Percentiles rank a stretch among this genome's conserved stretches.
Conservation (phyloP, 257 asterid species). For the Ligustrum vulgare region DNA sequence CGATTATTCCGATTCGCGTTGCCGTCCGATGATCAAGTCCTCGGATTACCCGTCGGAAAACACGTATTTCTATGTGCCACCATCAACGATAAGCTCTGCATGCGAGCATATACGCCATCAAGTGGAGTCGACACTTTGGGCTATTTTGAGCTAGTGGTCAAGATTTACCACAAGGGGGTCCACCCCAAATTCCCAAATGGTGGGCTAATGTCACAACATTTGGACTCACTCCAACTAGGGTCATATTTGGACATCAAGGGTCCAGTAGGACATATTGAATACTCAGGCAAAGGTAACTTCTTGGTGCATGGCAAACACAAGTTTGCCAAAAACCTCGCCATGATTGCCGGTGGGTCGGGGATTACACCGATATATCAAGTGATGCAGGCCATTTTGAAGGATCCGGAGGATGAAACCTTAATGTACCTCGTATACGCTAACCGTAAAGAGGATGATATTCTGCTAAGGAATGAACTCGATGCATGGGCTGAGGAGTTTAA, state of each 20-base stretch:
- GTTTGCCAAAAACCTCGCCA: conserved; percentile 65
- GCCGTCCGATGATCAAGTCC: conserved; percentile 64
- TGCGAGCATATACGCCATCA: conserved; percentile 94
- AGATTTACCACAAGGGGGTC: conserved; percentile 62
- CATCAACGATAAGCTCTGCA: conserved; percentile 69
- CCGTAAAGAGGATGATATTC: conserved; percentile 81
- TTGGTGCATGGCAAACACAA: conserved; percentile 59
- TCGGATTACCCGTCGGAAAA: conserved; percentile 80
- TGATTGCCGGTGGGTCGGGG: conserved; percentile 95
- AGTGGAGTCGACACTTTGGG: conserved; percentile 65
- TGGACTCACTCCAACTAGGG: conserved; percentile 58
- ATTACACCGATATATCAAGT: conserved; percentile 88
- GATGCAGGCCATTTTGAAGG: conserved; percentile 79
- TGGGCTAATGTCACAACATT: conserved; percentile 75
- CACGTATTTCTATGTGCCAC: conserved; percentile 77
- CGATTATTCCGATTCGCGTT: conserved; percentile 62
- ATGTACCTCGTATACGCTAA: conserved; percentile 85
- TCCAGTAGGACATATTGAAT: conserved; percentile 90
- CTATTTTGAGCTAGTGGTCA: conserved; percentile 73
- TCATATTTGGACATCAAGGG: conserved; percentile 69
- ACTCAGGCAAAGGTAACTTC: conserved; percentile 64
- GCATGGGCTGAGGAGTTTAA: conserved; percentile 73
- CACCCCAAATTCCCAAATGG: conserved; percentile 90
- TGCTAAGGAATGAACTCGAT: conserved; percentile 69
- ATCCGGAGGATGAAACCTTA: conserved; percentile 73